These are phyloP conservation scores for Xylaria sp. DNA, from an alignment of 495 filamentous ascomycete genomes.

Conservation along the genomic window DNA sequence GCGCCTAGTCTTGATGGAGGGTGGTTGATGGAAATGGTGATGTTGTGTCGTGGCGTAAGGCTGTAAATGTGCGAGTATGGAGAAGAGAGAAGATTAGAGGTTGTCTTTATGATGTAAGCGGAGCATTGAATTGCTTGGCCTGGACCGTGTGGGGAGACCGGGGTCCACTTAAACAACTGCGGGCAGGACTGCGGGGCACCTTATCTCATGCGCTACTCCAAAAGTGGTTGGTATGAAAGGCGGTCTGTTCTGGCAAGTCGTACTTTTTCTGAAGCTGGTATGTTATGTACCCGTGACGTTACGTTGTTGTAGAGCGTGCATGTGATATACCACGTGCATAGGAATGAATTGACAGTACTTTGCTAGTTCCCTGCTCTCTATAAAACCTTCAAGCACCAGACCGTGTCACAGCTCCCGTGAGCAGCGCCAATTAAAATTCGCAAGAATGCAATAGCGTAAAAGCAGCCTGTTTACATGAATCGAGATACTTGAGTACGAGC, in stretches of 20 bases:
- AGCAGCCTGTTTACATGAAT: background rate
- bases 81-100: conserved; percentile 3
- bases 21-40: background rate
- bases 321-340: background rate
- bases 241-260: conserved; percentile 41
- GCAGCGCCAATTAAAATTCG: background rate
- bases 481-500: background rate
- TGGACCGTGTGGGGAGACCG: background rate
- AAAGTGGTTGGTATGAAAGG: conserved; percentile 20
- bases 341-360: background rate
- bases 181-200: conserved; percentile 3
- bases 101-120: conserved; percentile 18
- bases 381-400: background rate
- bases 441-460: background rate
- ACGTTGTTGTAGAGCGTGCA: background rate
- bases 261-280: conserved; percentile 34
- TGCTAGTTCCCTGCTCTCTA: background rate
- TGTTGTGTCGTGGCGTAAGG: conserved; percentile 2
- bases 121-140: background rate
- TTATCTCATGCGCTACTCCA: conserved; percentile 29
- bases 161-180: background rate
- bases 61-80: background rate
- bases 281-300: background rate
- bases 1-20: background rate
- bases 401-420: background rate